Conservation (phyloP, 495 filamentous ascomycete genomes). For the Pyrenula aspistea region DNA sequence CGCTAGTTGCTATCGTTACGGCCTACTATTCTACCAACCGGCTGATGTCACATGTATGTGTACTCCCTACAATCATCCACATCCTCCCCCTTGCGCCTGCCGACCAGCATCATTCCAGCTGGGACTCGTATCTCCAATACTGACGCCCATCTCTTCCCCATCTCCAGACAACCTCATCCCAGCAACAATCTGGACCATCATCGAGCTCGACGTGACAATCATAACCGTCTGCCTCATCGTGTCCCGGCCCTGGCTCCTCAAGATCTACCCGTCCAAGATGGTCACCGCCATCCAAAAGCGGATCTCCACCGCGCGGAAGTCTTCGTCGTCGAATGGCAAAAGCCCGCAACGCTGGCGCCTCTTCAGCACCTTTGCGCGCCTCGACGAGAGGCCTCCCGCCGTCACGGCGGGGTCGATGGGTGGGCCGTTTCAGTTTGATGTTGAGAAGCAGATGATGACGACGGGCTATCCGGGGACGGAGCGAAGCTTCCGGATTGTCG, state of each 20-base stretch:
- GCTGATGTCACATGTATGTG: not conserved
- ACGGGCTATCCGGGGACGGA: too few relatives aligned
- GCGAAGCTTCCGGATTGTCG: too few relatives aligned
- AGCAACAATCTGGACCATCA: not conserved
- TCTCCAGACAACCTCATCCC: not conserved
- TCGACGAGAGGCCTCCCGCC: not conserved
- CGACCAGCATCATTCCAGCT: too few relatives aligned
- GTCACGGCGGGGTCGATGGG: not conserved
- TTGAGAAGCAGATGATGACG: not conserved
- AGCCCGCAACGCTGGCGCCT: not conserved
- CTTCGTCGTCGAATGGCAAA: not conserved
- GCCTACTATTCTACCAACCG: not conserved
- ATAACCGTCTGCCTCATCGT: conserved; percentile 3
- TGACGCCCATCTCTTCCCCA: not conserved
- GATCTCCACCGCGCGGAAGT: not conserved
- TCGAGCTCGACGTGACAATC: not conserved
- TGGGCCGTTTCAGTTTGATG: conserved; percentile 1
- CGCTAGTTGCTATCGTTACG: not conserved
- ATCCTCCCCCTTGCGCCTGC: too few relatives aligned
- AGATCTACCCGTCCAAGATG: conserved; percentile 7
- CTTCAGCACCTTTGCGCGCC: not conserved
- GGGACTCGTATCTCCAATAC: not conserved
- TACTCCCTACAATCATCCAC: not conserved
- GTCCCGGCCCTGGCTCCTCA: conserved; percentile 8
- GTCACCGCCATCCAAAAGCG: conserved; percentile 1